phyloP scores from a whole-genome alignment of 192 early-diverging fungal genomes.

The Dissophora globulifera region DNA sequence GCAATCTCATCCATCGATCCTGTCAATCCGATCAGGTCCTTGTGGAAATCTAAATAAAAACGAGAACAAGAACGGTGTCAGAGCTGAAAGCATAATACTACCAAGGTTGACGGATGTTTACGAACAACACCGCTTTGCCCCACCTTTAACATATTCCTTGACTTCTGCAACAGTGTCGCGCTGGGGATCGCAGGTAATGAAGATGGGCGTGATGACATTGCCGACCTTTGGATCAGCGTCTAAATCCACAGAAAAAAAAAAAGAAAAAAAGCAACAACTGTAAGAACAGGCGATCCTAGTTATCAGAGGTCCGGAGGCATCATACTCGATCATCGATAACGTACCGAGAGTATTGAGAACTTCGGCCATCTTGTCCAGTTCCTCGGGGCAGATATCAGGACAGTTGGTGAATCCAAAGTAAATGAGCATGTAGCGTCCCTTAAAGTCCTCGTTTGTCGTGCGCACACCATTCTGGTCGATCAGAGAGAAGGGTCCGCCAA shows the following conservation, averaged over 20 bases:
- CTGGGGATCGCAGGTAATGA: conserved; percentile 97
- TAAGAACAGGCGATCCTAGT: no score
- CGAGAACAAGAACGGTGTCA: no score
- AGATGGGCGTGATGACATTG: conserved; percentile 82
- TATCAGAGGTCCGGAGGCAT: no score
- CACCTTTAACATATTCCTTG: conserved; percentile 71
- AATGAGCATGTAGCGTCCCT: conserved; percentile 86
- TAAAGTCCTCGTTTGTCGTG: conserved; percentile 80
- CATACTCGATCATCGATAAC: no score
- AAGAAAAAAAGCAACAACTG: background rate
- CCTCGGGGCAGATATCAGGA: conserved; percentile 99
- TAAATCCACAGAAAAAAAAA: conserved; percentile 5
- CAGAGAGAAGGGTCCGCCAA: conserved; percentile 91
- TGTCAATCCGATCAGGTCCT: conserved; percentile 91
- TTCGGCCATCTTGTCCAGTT: conserved; percentile 96
- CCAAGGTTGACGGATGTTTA: no score
- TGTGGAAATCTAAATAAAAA: conserved; percentile 97
- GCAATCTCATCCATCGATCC: conserved; percentile 87
- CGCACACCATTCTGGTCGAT: conserved; percentile 81
- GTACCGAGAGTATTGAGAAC: conserved; percentile 82
- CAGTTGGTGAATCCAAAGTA: conserved; percentile 99
- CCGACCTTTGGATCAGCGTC: conserved; percentile 61
- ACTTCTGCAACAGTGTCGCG: conserved; percentile 89
- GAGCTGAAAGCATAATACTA: no score
- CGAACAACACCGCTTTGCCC: background rate